These are phyloP conservation scores for Chytriomyces hyalinus DNA, from an alignment of 192 early-diverging fungal species.

Conservation along the genomic window DNA sequence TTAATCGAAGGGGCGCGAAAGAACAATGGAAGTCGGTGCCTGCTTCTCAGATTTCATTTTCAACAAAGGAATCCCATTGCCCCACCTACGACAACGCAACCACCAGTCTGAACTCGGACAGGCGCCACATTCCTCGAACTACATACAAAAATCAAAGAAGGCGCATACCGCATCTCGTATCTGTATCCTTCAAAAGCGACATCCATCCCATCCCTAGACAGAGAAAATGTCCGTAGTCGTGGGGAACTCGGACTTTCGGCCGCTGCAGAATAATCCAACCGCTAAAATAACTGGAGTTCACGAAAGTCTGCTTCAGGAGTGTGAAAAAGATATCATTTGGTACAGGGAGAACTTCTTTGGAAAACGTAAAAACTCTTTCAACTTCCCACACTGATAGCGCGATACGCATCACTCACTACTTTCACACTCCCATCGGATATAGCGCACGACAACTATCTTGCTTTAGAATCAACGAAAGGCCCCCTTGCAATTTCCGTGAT, in stretches of 20 bases:
- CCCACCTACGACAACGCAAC: neutral
- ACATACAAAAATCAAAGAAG: neutral
- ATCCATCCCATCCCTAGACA: too few relatives aligned
- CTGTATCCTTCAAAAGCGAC: too few relatives aligned
- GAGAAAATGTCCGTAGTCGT: conserved; percentile 49
- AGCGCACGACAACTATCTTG: conserved; percentile 61
- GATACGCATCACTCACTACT: neutral
- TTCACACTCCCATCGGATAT: neutral
- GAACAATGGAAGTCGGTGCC: neutral
- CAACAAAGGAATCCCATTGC: neutral
- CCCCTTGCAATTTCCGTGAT: conserved; percentile 61
- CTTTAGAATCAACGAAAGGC: conserved; percentile 50
- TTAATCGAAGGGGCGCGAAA: neutral
- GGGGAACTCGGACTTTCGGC: conserved; percentile 56
- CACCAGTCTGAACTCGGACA: neutral
- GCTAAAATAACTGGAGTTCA: conserved; percentile 58
- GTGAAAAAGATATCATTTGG: conserved; percentile 73
- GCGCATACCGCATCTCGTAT: neutral
- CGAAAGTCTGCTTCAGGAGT: conserved; percentile 67
- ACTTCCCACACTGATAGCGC: neutral
- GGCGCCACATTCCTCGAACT: neutral
- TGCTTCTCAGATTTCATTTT: neutral
- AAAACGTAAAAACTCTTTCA: conserved; percentile 45
- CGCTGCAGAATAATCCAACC: conserved; percentile 45
- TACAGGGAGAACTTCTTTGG: conserved; percentile 69